phyloP scores from a whole-genome alignment of 2,329 filamentous ascomycete species.

The Rugonectria rugulosa region DNA sequence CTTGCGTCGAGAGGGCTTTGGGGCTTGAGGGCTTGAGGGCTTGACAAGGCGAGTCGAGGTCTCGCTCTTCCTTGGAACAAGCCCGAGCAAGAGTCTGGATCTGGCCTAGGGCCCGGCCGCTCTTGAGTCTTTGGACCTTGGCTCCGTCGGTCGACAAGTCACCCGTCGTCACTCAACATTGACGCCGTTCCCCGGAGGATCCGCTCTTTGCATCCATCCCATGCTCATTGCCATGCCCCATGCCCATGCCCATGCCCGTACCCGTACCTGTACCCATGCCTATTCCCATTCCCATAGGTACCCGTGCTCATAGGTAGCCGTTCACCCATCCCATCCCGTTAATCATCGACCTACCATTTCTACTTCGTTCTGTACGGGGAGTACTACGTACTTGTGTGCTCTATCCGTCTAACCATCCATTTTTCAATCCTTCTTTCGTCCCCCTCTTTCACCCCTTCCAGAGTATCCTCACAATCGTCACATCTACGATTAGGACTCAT shows the following conservation, averaged over 20 bases:
- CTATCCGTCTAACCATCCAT: slow-evolving; percentile 1
- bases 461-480: no score
- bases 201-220: slow-evolving; percentile 17
- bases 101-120: neutral
- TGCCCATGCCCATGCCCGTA: no score
- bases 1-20: neutral
- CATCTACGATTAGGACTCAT: no score
- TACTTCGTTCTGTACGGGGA: no score
- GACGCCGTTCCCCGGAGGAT: slow-evolving; percentile 21
- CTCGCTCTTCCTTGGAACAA: neutral
- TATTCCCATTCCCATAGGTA: no score
- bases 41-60: neutral
- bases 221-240: no score
- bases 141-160: slow-evolving; percentile 12
- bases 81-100: slow-evolving; percentile 15
- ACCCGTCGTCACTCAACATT: slow-evolving; percentile 10
- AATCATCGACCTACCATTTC: no score
- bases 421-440: slow-evolving; percentile 7
- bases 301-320: no score
- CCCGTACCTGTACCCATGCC: no score
- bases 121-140: slow-evolving; percentile 7
- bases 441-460: slow-evolving; percentile 1
- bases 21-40: no score
- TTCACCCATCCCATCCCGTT: neutral
- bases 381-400: no score